These are phyloP conservation scores for Apiospora koreana DNA, from an alignment of 2,329 filamentous ascomycete species.

Conservation along the genomic window DNA sequence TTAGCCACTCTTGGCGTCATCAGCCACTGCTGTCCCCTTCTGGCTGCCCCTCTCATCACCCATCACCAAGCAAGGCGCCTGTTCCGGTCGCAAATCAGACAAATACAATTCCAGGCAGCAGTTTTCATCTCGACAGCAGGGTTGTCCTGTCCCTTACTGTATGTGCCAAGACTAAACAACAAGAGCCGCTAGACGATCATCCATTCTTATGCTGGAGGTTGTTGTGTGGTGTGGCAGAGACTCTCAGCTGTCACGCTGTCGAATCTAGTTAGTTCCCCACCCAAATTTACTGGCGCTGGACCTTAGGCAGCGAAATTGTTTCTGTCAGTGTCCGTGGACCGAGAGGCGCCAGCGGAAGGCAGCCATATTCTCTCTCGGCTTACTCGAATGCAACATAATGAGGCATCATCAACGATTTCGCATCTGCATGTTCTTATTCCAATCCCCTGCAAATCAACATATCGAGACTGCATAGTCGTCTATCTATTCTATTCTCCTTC, in stretches of 20 bases:
- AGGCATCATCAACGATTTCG: not conserved
- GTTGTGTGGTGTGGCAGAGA: not conserved
- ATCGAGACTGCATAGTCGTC: not conserved
- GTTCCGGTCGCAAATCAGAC: not conserved
- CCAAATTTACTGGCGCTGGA: not conserved
- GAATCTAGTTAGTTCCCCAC: not conserved
- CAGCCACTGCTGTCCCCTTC: not conserved
- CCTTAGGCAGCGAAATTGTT: slow-evolving; percentile 5
- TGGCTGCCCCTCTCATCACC: not conserved
- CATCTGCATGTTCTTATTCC: not conserved
- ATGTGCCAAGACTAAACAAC: not conserved
- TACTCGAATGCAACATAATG: not conserved
- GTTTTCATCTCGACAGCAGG: not conserved
- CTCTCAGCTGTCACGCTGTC: not conserved
- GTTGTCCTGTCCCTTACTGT: not conserved
- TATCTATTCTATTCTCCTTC: not conserved
- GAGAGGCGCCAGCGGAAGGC: not conserved
- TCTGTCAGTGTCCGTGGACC: not conserved
- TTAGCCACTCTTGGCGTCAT: not conserved
- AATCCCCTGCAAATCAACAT: not conserved
- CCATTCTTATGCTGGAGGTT: not conserved
- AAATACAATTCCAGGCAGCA: not conserved
- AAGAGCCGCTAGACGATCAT: not conserved
- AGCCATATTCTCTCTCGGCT: slow-evolving; percentile 1
- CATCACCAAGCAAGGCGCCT: not conserved